Percentiles rank a stretch among this genome's conserved stretches.
Conservation (phyloP, 495 filamentous ascomycete species). For the Xylaria nigripes region DNA sequence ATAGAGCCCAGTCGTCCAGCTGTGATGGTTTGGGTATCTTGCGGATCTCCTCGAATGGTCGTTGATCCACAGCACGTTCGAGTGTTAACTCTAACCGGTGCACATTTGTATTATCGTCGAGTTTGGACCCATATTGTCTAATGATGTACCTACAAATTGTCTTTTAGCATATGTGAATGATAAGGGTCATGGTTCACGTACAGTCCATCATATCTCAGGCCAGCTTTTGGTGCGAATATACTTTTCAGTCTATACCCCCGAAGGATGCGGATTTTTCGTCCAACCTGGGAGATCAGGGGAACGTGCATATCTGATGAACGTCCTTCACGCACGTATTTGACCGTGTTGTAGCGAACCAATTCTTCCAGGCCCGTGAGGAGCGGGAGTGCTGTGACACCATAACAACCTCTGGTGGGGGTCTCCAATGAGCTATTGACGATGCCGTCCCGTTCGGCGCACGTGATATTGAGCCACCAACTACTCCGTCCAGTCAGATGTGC, state of each 20-base stretch:
- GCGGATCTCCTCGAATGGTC: slow-evolving; percentile 22
- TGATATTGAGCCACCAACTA: slow-evolving; percentile 45
- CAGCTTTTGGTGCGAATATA: slow-evolving; percentile 35
- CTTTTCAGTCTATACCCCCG: slow-evolving; percentile 36
- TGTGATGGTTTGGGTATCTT: slow-evolving; percentile 37
- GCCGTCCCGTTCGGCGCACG: slow-evolving; percentile 40
- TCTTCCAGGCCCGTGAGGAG: slow-evolving; percentile 40
- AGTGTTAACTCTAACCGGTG: slow-evolving; percentile 32
- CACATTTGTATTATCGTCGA: slow-evolving; percentile 18
- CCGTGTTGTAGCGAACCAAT: slow-evolving; percentile 14
- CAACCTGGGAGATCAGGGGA: slow-evolving; percentile 29
- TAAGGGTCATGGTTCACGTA: slow-evolving; percentile 19
- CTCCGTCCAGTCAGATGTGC: not conserved
- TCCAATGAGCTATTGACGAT: slow-evolving; percentile 32
- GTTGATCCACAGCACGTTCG: slow-evolving; percentile 25
- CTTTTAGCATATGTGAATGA: not conserved
- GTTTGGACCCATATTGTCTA: slow-evolving; percentile 31
- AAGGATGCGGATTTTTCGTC: slow-evolving; percentile 36
- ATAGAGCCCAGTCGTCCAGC: slow-evolving; percentile 40
- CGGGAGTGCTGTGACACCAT: slow-evolving; percentile 30
- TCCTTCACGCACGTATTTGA: slow-evolving; percentile 32
- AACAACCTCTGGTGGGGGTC: slow-evolving; percentile 28
- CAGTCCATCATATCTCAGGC: slow-evolving; percentile 45
- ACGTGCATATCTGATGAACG: slow-evolving; percentile 28
- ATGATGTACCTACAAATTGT: slow-evolving; percentile 18